phyloP scores from a whole-genome alignment of 2,329 filamentous ascomycete species.

The Fusarium continuum region DNA sequence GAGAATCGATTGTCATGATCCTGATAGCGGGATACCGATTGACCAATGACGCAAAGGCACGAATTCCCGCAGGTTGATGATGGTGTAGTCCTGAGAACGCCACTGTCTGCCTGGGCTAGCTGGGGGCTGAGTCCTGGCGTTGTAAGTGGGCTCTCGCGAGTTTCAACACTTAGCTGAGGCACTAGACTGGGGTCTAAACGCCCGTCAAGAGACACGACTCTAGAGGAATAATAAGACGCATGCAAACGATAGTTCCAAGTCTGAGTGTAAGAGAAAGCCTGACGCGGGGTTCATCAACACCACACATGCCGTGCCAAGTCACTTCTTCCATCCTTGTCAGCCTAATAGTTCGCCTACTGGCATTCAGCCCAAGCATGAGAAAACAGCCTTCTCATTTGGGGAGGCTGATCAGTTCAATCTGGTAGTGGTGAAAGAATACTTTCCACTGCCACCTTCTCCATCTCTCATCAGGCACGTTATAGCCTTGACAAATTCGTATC shows the following conservation, averaged over 20 bases:
- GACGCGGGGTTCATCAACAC: conserved; percentile 1
- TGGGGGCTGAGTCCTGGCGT: neutral
- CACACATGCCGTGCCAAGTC: neutral
- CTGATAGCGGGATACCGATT: no score
- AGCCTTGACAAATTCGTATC: neutral
- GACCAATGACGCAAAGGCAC: neutral
- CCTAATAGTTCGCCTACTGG: neutral
- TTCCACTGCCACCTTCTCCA: neutral
- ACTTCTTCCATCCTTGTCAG: neutral
- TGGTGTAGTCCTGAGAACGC: conserved; percentile 2
- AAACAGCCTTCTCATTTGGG: neutral
- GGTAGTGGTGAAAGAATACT: neutral
- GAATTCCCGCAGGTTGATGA: neutral
- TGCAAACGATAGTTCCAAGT: no score
- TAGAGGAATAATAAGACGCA: no score
- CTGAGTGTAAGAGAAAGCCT: neutral
- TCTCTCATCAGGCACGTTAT: no score
- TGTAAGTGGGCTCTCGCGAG: neutral
- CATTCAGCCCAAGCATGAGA: no score
- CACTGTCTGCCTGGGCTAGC: conserved; percentile 11
- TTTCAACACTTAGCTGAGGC: neutral
- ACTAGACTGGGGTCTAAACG: neutral
- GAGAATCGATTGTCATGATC: neutral
- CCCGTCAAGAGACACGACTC: neutral
- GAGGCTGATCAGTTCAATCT: neutral